Evolutionary conservation across 2,329 filamentous ascomycete species (phyloP), one percentile per base, ranked within the genome.

Genomic region (Aspergillus versicolor): DNA sequence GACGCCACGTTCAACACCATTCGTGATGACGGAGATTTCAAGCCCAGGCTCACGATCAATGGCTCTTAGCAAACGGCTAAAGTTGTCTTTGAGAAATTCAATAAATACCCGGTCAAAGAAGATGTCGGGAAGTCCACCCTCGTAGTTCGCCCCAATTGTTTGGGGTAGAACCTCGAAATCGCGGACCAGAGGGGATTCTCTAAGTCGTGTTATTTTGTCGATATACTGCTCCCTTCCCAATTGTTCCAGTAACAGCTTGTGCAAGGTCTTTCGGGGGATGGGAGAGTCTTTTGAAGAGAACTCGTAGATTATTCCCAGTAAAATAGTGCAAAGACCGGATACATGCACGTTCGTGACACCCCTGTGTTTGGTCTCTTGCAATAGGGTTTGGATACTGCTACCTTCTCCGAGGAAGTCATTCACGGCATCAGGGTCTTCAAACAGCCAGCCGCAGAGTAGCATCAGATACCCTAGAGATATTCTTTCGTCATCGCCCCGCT

Each of bases 241-340:
- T 57, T 88, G 86, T 44, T 88, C 86, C 27, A 85, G 81, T 37
- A 99, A 79, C 27, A 97, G 83, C 22, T 89, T 86, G 67, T 96
- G 90, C 44, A 99, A 78, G 9, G 89, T 92, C 22, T 86, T 82
- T 59, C 94, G 84, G 5, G 93, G 85, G 51, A 99, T 88, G 0
- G 94, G 91, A 0, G 93, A 97, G 74, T 99, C 94, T 70, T 96
- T 96, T 0, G 93, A 97, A 9, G 93, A 97, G 69, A 97, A 99
- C 68, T 99, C 94, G 71, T 97, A 99, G 4, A 94, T 83, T 19
- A 95, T 88, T 9, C 93, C 94, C 1, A 97, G 81, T 0, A 99
- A 78, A 70, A 92, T 86, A 15, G 92, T 89, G 70, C 89, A 91
- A 12, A 99, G 81, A 2, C 94, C 94, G 63, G 91, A 89, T 13